Evolutionary conservation across 2,329 filamentous ascomycete genomes (phyloP).

Genomic region (Aspergillus udagawae): DNA sequence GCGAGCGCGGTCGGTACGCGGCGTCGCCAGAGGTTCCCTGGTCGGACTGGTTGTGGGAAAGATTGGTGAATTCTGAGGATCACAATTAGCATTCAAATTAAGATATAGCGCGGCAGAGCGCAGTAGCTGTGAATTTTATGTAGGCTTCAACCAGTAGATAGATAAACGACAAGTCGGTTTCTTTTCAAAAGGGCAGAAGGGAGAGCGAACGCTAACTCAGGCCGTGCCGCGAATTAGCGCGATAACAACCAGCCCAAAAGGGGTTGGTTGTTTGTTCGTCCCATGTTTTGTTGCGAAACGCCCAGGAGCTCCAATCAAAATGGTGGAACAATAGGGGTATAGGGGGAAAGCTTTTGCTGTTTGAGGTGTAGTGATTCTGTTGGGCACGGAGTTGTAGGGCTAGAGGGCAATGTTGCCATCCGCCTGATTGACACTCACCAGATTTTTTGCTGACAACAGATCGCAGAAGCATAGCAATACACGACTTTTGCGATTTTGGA

Average conservation of each 20-base stretch:
- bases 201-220: constrained; percentile 26
- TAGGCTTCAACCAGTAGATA: background rate
- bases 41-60: constrained; percentile 52
- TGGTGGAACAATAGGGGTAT: background rate
- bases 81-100: constrained; percentile 9
- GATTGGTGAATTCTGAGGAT: constrained; percentile 33
- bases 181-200: constrained; percentile 10
- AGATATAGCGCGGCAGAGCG: constrained; percentile 1
- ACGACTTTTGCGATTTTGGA: constrained; percentile 69
- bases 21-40: constrained; percentile 51
- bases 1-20: constrained; percentile 44
- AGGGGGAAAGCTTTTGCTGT: background rate
- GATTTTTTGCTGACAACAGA: constrained; percentile 64
- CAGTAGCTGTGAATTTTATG: constrained; percentile 3
- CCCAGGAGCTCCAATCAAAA: background rate
- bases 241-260: constrained; percentile 12
- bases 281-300: background rate
- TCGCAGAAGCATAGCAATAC: constrained; percentile 70
- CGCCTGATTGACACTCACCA: constrained; percentile 52
- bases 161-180: background rate
- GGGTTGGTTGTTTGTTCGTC: constrained; percentile 7
- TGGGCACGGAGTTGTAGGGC: background rate
- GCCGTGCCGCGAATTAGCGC: constrained; percentile 22
- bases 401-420: background rate
- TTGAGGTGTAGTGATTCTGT: background rate